Percentiles rank a stretch among this genome's conserved stretches.
Evolutionary conservation across 75 land plant species (phyloP).

Genomic region (Larix kaempferi): DNA sequence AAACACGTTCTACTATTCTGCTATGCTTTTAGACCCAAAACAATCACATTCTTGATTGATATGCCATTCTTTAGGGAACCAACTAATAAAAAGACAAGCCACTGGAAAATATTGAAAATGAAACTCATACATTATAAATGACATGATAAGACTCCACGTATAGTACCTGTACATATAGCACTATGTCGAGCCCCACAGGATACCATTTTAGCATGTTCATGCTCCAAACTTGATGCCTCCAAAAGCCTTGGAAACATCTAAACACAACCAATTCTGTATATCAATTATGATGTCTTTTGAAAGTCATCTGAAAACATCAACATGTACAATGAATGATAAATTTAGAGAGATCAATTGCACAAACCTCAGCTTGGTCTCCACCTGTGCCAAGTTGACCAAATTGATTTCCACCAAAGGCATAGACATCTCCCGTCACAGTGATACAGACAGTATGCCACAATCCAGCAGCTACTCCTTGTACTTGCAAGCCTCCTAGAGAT

Average conservation of each 20-base stretch:
- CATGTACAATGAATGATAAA: background rate
- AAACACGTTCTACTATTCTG: background rate
- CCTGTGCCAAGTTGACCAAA: constrained; percentile 99
- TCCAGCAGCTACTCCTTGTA: constrained; percentile 82
- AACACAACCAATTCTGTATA: background rate
- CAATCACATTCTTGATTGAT: background rate
- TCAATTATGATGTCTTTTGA: background rate
- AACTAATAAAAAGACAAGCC: background rate
- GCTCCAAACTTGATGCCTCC: constrained; percentile 80
- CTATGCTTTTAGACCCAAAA: background rate
- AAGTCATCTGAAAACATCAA: background rate
- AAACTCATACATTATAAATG: background rate
- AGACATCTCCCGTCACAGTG: constrained; percentile 84
- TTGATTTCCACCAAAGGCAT: constrained; percentile 98
- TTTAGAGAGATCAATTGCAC: background rate
- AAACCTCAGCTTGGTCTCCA: constrained; percentile 93
- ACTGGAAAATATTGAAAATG: background rate
- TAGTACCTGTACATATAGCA: constrained; percentile 80
- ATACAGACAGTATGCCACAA: constrained; percentile 97
- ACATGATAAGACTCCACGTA: background rate
- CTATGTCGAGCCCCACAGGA: constrained; percentile 99
- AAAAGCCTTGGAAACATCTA: constrained; percentile 91
- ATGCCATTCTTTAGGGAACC: background rate
- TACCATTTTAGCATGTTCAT: constrained; percentile 55
- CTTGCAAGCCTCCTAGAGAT: constrained; percentile 69